Evolutionary conservation across 2,329 filamentous ascomycete species (phyloP), one percentile per base, ranked within the genome.

Genomic region (Alternaria sp.): DNA sequence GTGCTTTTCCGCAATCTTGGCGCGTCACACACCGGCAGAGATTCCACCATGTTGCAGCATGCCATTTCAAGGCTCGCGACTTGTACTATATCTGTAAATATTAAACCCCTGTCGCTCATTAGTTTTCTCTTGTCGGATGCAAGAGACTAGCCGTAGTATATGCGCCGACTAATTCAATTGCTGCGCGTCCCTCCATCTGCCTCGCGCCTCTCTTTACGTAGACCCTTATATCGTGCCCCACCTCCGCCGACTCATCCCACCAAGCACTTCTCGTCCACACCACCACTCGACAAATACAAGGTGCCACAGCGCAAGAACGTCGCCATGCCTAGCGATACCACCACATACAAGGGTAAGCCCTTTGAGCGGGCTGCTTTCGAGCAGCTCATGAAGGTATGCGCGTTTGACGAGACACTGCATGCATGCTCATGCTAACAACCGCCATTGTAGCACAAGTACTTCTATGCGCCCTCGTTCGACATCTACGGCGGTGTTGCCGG

Each of bases 391-490:
- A 89, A 91, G 69, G 91, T 94, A 68, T 91, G 93, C 79, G 47
- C 11, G 42, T 47, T 22, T 36, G 28, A 94, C 14, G n/a, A 4
- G 6, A 30, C 24, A 41, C 42, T 18, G 24, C 14, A 49, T 69
- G 63, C 72, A 49, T 69, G 63, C 72, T 69, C 22, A 67, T 62
- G 68, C 64, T 75, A 55, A 77, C 64, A 18, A 60, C 18, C 22
- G 32, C 54, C 44, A 57, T 44, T 34, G 42, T 64, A 77, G 73
- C 75, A 77, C 43, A 75, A 75, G n/a, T 71, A 79, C 59, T 98
- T 98, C 85, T 96, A 95, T 82, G 97, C 94, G 65, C 94, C 94
- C 54, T 90, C 93, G 56, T 98, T 97, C 80, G 95, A 98, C 55
- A 94, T 96, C 74, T 98, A 98, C 60, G 91, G 91, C 69, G 93